Conservation (phyloP, 2,329 filamentous ascomycete genomes). For the Phyllosticta citrichinensis region DNA sequence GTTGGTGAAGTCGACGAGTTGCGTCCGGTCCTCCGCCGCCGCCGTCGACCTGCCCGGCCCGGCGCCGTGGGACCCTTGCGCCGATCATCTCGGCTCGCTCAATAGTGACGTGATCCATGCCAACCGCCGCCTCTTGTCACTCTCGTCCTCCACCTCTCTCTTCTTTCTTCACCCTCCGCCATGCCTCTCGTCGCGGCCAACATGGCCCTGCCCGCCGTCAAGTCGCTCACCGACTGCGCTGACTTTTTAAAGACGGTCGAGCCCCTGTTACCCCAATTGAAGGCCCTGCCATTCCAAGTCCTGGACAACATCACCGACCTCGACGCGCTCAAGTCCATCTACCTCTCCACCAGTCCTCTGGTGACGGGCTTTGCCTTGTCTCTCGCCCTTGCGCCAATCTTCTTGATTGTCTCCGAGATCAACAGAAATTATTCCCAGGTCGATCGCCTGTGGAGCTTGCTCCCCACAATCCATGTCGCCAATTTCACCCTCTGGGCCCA, state of each 20-base stretch:
- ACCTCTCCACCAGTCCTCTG: conserved; percentile 77
- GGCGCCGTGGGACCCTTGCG: conserved; percentile 3
- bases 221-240: conserved; percentile 61
- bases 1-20: background rate
- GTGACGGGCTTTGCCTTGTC: conserved; percentile 65
- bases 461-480: conserved; percentile 76
- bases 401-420: conserved; percentile 68
- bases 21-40: background rate
- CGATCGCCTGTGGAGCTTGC: conserved; percentile 81
- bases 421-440: conserved; percentile 97
- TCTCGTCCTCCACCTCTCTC: background rate
- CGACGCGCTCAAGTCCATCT: conserved; percentile 58
- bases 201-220: conserved; percentile 63
- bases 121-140: background rate
- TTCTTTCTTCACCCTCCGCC: background rate
- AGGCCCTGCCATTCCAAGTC: conserved; percentile 33
- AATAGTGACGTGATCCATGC: conserved; percentile 6
- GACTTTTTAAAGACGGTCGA: conserved; percentile 65
- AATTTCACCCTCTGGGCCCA: conserved; percentile 81
- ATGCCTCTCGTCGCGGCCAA: conserved; percentile 7
- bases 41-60: background rate
- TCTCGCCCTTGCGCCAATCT: conserved; percentile 58
- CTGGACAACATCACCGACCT: conserved; percentile 50
- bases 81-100: conserved; percentile 1
- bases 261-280: conserved; percentile 63